Evolutionary conservation across 202 grass and related monocot genomes (phyloP).

Genomic region (Dendrocalamus latiflorus): DNA sequence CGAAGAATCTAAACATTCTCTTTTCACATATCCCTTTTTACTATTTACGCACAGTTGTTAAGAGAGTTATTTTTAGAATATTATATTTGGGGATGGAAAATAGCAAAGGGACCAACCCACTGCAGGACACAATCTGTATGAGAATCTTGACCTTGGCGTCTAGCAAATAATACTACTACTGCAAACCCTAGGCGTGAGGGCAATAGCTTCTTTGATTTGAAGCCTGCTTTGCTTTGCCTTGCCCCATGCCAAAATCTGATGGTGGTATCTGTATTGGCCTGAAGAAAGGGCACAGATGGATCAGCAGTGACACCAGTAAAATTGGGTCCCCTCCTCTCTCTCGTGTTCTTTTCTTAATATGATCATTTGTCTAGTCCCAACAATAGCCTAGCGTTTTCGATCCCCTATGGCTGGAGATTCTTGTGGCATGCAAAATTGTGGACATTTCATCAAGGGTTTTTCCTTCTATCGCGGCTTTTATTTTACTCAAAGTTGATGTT

Average conservation of each 20-base stretch:
- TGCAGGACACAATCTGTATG: slow-evolving; percentile 47
- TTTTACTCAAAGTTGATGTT: not conserved
- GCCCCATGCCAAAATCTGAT: slow-evolving; percentile 19
- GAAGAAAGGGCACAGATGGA: slow-evolving; percentile 18
- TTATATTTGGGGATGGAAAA: slow-evolving; percentile 21
- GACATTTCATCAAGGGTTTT: not conserved
- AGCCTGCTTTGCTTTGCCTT: slow-evolving; percentile 11
- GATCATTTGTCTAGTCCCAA: not conserved
- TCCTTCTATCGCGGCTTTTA: not conserved
- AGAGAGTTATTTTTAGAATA: no score
- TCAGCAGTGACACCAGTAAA: slow-evolving; percentile 13
- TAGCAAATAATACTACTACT: slow-evolving; percentile 27
- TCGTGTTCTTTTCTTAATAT: no score
- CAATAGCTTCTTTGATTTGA: slow-evolving; percentile 53
- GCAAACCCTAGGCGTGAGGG: slow-evolving; percentile 43
- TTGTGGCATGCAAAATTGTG: not conserved
- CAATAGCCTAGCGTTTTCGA: not conserved
- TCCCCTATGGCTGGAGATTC: not conserved
- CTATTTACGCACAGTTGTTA: no score
- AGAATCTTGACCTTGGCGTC: slow-evolving; percentile 90
- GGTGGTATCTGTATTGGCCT: slow-evolving; percentile 8
- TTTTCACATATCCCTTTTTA: no score
- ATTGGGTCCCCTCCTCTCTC: not conserved
- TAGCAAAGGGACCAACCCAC: slow-evolving; percentile 23
- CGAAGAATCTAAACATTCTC: no score